These are phyloP conservation scores for Boletus barrowsii DNA, from an alignment of 768 basidiomycete species.

Conservation along the genomic window DNA sequence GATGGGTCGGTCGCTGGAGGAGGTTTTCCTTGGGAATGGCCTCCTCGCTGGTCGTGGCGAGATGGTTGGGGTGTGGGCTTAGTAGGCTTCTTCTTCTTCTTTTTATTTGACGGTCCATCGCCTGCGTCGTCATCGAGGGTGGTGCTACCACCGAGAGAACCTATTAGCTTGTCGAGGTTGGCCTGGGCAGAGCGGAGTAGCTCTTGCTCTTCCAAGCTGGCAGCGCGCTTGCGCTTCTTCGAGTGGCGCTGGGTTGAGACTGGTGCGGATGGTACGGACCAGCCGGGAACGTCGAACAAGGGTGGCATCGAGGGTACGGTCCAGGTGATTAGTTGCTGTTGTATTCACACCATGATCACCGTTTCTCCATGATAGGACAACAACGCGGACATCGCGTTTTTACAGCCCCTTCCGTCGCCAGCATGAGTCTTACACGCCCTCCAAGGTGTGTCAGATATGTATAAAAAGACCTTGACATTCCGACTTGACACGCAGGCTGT, in stretches of 20 bases:
- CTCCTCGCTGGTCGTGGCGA: slow-evolving; percentile 3
- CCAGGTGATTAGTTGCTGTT: not conserved
- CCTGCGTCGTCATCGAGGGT: slow-evolving; percentile 19
- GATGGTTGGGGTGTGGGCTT: slow-evolving; percentile 5
- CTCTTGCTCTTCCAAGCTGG: slow-evolving; percentile 34
- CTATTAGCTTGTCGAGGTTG: slow-evolving; percentile 62
- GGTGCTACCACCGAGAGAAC: slow-evolving; percentile 38
- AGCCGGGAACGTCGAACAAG: slow-evolving; percentile 68
- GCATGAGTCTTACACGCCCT: slow-evolving; percentile 18
- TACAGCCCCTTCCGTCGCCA: not conserved
- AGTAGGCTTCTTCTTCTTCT: slow-evolving; percentile 7
- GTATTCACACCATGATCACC: not conserved
- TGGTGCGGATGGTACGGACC: slow-evolving; percentile 50
- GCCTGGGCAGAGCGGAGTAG: slow-evolving; percentile 39
- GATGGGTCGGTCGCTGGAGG: slow-evolving; percentile 7
- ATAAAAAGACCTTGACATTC: slow-evolving; percentile 8
- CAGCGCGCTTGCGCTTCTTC: slow-evolving; percentile 55
- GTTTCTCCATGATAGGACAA: not conserved
- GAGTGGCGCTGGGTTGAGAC: slow-evolving; percentile 33
- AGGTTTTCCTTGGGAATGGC: slow-evolving; percentile 1
- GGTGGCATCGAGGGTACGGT: slow-evolving; percentile 23
- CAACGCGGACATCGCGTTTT: slow-evolving; percentile 24
- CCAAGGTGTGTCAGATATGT: slow-evolving; percentile 8
- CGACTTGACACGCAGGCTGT: not conserved
- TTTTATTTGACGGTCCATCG: slow-evolving; percentile 20